Conservation (phyloP, 192 early-diverging fungal species). For the Gryganskiella cystojenkinii region DNA sequence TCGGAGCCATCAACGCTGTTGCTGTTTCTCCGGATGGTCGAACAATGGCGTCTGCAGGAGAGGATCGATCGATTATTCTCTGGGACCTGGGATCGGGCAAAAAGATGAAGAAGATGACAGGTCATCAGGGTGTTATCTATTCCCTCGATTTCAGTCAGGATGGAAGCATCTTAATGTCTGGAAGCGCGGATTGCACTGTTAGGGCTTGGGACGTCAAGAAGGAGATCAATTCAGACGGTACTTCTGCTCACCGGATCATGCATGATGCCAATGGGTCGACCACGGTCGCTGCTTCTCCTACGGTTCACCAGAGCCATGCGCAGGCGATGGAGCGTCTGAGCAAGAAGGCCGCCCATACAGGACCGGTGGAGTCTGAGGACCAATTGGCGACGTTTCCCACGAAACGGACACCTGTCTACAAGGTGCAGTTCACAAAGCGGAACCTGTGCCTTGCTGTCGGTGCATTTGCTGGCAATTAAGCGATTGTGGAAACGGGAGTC, state of each 20-base stretch:
- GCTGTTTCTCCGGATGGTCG: conserved; percentile 94
- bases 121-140: conserved; percentile 87
- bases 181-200: conserved; percentile 90
- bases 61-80: conserved; percentile 81
- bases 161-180: conserved; percentile 83
- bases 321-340: conserved; percentile 55
- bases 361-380: conserved; percentile 58
- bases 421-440: conserved; percentile 82
- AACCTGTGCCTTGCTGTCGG: conserved; percentile 91
- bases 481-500: too few species aligned
- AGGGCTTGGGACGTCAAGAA: conserved; percentile 89
- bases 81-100: conserved; percentile 94
- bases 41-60: conserved; percentile 90
- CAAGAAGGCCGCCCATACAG: conserved; percentile 54
- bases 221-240: conserved; percentile 20
- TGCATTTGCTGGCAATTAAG: conserved; percentile 64
- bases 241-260: conserved; percentile 23
- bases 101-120: conserved; percentile 84
- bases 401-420: conserved; percentile 92
- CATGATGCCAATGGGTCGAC: conserved; percentile 25
- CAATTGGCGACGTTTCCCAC: conserved; percentile 85
- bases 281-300: conserved; percentile 46
- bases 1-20: conserved; percentile 82
- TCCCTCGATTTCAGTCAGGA: conserved; percentile 89
- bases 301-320: background rate